Evolutionary conservation across 1,284 basidiomycete genomes (phyloP), one percentile per base, ranked within the genome.

Genomic region (Clitocybe nebularis): DNA sequence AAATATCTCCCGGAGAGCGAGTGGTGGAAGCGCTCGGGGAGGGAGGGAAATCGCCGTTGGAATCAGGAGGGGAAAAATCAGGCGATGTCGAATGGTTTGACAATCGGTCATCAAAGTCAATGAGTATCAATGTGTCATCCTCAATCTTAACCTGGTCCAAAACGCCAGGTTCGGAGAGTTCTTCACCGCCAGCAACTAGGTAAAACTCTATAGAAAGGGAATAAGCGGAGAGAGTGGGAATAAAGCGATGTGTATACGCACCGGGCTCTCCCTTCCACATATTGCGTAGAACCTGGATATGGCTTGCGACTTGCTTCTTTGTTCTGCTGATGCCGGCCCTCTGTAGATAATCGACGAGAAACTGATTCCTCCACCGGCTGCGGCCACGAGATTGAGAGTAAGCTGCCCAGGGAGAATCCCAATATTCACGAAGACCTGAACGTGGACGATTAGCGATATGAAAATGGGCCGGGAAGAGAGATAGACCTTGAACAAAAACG

Each of bases 241-340:
- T 25, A 37, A 33, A 46, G 13, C 28, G n/a, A 34, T n/a, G n/a
- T 9, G 13, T 8, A 30, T 28, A 49, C 71, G 30, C 48, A 84
- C 84, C 79, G 67, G 79, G 72, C 47, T 85, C 78, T 24, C 84
- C 85, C 58, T 87, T 87, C 85, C 84, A 88, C 85, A 89, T 89
- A 57, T 88, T 89, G 34, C 84, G 70, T 36, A 89, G 62, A 44
- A 89, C 86, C 58, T 89, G 86, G 40, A 89, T 85, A 56, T 89
- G 86, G 57, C 81, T 85, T 13, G 87, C 86, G 52, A 89, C 86
- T 60, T 89, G 85, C 59, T 89, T 89, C 71, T 86, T 88, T 29
- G 82, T 74, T 24, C 86, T 79, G 21, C 71, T 69, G 55, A 89
- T 77, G 44, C 80, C 82, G 30, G 69, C 65, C 50, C 74, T 77